These are phyloP conservation scores for Tetrahymena elliotti DNA, from an alignment of 73 alveolate species.

Conservation along the genomic window DNA sequence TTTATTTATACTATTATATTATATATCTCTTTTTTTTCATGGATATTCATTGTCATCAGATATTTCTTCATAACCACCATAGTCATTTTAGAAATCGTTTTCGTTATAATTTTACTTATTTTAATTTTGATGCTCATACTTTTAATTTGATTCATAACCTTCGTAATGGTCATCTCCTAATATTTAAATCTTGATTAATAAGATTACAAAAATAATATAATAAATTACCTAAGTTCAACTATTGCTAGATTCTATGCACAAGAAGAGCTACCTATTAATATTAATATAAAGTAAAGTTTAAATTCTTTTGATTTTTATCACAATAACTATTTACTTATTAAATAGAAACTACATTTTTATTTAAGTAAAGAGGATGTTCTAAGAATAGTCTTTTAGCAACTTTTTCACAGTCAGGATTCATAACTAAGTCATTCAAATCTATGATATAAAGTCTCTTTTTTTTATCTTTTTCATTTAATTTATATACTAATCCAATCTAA, in stretches of 20 bases:
- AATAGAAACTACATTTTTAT: background rate
- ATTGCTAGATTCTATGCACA: background rate
- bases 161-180: background rate
- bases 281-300: background rate
- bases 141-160: background rate
- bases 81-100: background rate
- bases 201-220: background rate
- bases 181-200: background rate
- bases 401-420: background rate
- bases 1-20: background rate
- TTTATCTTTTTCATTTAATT: conserved; percentile 23
- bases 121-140: background rate
- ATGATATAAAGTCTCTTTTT: conserved; percentile 26
- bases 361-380: background rate
- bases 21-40: background rate
- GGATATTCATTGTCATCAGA: background rate
- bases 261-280: background rate
- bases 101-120: background rate
- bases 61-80: background rate
- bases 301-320: background rate
- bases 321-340: background rate
- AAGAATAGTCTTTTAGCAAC: background rate
- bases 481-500: conserved; percentile 22
- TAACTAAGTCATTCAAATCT: conserved; percentile 10
- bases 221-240: background rate